A percentile compares a stretch with the other conserved stretches of the same genome.
Conservation (phyloP, 2,329 filamentous ascomycete species). For the Alternaria conjuncta region DNA sequence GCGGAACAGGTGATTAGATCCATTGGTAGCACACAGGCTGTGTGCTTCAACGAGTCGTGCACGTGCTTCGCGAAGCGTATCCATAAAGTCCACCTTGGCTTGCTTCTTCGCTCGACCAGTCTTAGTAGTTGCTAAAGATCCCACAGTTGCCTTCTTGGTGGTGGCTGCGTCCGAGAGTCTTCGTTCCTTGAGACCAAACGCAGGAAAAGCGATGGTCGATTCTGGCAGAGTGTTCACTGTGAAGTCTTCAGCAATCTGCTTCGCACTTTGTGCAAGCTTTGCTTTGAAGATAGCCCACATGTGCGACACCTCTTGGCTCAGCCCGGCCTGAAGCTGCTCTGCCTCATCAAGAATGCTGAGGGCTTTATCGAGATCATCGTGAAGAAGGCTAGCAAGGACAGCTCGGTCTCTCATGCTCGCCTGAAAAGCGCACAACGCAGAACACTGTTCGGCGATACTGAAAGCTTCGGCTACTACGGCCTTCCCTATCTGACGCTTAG, state of each 20-base stretch:
- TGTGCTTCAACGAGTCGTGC: slow-evolving; percentile 71
- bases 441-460: slow-evolving; percentile 44
- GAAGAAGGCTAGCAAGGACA: slow-evolving; percentile 51
- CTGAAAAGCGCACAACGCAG: slow-evolving; percentile 51
- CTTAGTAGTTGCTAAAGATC: slow-evolving; percentile 19
- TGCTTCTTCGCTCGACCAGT: slow-evolving; percentile 32
- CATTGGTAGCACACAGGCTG: slow-evolving; percentile 59
- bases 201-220: slow-evolving; percentile 87
- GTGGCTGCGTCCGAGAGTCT: slow-evolving; percentile 30
- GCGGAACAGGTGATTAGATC: slow-evolving; percentile 64
- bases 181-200: slow-evolving; percentile 55
- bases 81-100: slow-evolving; percentile 56
- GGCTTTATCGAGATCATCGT: slow-evolving; percentile 41
- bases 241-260: slow-evolving; percentile 77
- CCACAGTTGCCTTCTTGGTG: slow-evolving; percentile 19
- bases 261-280: slow-evolving; percentile 71
- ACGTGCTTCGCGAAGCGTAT: slow-evolving; percentile 69
- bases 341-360: slow-evolving; percentile 34
- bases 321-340: slow-evolving; percentile 34
- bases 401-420: slow-evolving; percentile 60
- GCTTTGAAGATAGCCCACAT: slow-evolving; percentile 69
- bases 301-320: slow-evolving; percentile 58
- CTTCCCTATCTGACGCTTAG: slow-evolving; percentile 15
- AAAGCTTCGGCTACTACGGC: slow-evolving; percentile 5
- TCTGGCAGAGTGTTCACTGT: slow-evolving; percentile 91